These are phyloP conservation scores for Iris pallida DNA, from an alignment of 116 monocot genomes.

Conservation along the genomic window DNA sequence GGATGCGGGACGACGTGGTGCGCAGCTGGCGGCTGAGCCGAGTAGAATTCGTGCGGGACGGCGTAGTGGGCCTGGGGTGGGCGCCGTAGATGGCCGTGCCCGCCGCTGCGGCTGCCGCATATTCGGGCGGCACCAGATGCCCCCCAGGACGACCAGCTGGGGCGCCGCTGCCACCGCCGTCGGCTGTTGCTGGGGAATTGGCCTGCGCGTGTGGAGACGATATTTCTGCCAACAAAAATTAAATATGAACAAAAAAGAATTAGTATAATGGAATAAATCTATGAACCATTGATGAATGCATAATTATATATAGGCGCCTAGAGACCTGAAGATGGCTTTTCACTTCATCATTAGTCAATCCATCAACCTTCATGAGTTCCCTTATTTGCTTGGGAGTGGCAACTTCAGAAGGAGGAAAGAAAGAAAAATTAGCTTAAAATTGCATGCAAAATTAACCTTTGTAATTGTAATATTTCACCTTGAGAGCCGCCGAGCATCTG, in stretches of 20 bases:
- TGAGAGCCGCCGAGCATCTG: constrained; percentile 86
- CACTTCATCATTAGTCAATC: constrained; percentile 91
- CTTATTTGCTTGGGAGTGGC: constrained; percentile 97
- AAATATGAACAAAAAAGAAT: neutral
- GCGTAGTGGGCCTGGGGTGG: constrained; percentile 45
- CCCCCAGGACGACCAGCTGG: constrained; percentile 67
- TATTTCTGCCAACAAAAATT: constrained; percentile 50
- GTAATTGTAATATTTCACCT: constrained; percentile 23
- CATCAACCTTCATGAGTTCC: constrained; percentile 97
- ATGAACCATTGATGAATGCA: neutral
- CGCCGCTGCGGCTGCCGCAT: constrained; percentile 40
- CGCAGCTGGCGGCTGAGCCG: constrained; percentile 11
- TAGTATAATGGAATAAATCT: neutral
- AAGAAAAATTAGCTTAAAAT: neutral
- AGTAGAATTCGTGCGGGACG: constrained; percentile 52
- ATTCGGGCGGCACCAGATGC: constrained; percentile 86
- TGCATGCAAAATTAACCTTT: neutral
- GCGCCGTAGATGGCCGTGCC: constrained; percentile 32
- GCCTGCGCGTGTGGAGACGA: constrained; percentile 68
- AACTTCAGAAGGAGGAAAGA: constrained; percentile 26
- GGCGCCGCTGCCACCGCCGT: constrained; percentile 25
- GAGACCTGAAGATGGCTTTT: constrained; percentile 94
- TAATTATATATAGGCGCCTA: neutral
- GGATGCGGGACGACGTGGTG: neutral
- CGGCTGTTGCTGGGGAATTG: constrained; percentile 32